Evolutionary conservation across 176 grass and related monocot species (phyloP), one percentile per base, ranked within the genome.

Genomic region (Dendrocalamus sinicus): DNA sequence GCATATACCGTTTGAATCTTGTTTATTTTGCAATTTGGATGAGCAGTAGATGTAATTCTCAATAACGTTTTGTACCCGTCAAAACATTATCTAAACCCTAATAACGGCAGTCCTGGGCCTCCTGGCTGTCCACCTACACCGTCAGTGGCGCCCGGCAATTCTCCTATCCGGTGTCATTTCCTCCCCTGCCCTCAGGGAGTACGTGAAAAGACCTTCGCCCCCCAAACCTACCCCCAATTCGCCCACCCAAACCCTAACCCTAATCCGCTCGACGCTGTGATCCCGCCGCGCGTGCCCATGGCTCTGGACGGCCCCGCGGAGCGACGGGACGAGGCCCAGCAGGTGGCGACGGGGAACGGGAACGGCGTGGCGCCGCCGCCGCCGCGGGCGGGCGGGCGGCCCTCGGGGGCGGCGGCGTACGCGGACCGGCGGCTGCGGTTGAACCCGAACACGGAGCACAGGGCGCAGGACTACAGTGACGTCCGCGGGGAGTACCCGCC

Each of bases 361-460:
- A 92, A 94, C 69, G 73, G 92, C 66, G 73, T 81, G 67, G 48
- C 76, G 30, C 69, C 69, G 79, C 74, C 71, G 32, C 48, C 48
- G 82, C 47, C 51, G 13, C 80, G 85, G 64, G 23, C 17, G 30
- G 63, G 15, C 47, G 79, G 55, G 20, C 43, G 75, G 46, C 80
- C 75, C 32, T 7, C 41, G 16, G 76, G 70, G 39, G 17, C 79
- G n/a, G 30, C 62, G 43, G 50, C 40, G 52, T 88, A 88, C 70
- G 72, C 69, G 22, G 93, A 95, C 48, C 82, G 83, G 85, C 81
- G 90, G 73, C 83, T 95, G 51, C 83, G 93, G 48, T 24, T 92
- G 79, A 92, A 92, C 37, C 93, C 93, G 23, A 95, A 95, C 51
- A 76, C 88, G 70, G 93, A 95, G 74, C 90, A 92, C 82, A 92